Evolutionary conservation across 306 rosid species (phyloP).

Genomic region (Luffa aegyptiaca): DNA sequence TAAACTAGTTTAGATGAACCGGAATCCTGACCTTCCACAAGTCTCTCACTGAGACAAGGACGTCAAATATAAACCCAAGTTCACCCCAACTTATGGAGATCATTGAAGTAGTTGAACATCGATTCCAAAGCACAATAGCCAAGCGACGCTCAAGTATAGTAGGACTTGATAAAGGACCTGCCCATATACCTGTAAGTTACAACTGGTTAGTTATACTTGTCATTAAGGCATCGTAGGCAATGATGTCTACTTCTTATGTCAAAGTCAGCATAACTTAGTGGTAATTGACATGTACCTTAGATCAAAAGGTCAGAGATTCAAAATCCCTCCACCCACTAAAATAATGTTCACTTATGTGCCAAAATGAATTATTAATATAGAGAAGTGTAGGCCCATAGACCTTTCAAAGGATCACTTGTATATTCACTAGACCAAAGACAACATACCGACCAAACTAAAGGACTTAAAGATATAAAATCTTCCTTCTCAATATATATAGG

Average conservation of each 20-base stretch:
- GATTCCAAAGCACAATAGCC: constrained; percentile 72
- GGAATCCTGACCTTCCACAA: constrained; percentile 63
- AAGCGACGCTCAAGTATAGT: constrained; percentile 16
- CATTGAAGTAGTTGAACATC: constrained; percentile 38
- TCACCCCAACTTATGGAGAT: constrained; percentile 51
- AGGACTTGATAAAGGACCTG: constrained; percentile 53
- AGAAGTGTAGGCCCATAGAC: neutral
- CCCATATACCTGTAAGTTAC: constrained; percentile 60
- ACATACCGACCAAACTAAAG: too few species aligned
- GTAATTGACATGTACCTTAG: too few species aligned
- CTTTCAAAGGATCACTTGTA: too few species aligned
- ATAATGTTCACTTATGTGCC: neutral
- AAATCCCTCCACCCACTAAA: too few species aligned
- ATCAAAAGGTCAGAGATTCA: too few species aligned
- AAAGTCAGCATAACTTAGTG: too few species aligned
- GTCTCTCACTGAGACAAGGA: constrained; percentile 56
- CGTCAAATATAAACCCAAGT: constrained; percentile 52
- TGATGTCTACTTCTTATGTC: neutral
- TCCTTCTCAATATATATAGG: neutral
- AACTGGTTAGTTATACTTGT: neutral
- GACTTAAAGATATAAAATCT: neutral
- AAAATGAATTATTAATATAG: neutral
- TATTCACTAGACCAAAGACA: too few species aligned
- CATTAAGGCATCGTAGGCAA: neutral
- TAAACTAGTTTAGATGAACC: too few species aligned